phyloP scores from a whole-genome alignment of 768 basidiomycete genomes.

The Leccinum boreale region DNA sequence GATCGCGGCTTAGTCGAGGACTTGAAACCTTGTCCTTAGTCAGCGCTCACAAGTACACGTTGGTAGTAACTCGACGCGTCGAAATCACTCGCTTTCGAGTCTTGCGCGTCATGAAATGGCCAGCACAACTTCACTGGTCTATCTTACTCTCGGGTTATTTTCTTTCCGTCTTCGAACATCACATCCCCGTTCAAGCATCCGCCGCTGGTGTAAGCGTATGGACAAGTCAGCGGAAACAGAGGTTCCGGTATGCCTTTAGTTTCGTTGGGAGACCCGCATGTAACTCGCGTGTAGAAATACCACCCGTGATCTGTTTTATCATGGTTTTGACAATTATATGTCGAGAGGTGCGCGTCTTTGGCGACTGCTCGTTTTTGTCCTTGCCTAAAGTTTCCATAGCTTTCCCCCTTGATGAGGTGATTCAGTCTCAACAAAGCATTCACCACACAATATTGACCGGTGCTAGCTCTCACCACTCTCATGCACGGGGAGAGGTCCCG shows the following conservation, averaged over 20 bases:
- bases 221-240: constrained; percentile 55
- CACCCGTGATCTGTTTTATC: constrained; percentile 80
- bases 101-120: constrained; percentile 36
- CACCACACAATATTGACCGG: constrained; percentile 14
- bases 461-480: constrained; percentile 80
- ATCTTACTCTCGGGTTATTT: constrained; percentile 43
- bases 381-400: constrained; percentile 42
- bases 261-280: neutral
- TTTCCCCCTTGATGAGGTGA: constrained; percentile 85
- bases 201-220: constrained; percentile 38
- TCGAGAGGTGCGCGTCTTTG: constrained; percentile 52
- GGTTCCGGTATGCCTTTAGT: constrained; percentile 45
- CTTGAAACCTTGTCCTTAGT: too few species aligned
- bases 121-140: constrained; percentile 43
- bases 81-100: neutral
- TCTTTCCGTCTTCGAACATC: constrained; percentile 35
- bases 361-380: constrained; percentile 1
- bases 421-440: constrained; percentile 5
- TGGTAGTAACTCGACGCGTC: neutral
- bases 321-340: constrained; percentile 91
- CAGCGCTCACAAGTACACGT: constrained; percentile 18
- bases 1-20: neutral
- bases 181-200: constrained; percentile 13
- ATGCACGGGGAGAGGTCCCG: constrained; percentile 84
- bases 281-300: constrained; percentile 47